Evolutionary conservation across 495 filamentous ascomycete species (phyloP), one percentile per base, ranked within the genome.

Genomic region (Hypoxylon intermedium): DNA sequence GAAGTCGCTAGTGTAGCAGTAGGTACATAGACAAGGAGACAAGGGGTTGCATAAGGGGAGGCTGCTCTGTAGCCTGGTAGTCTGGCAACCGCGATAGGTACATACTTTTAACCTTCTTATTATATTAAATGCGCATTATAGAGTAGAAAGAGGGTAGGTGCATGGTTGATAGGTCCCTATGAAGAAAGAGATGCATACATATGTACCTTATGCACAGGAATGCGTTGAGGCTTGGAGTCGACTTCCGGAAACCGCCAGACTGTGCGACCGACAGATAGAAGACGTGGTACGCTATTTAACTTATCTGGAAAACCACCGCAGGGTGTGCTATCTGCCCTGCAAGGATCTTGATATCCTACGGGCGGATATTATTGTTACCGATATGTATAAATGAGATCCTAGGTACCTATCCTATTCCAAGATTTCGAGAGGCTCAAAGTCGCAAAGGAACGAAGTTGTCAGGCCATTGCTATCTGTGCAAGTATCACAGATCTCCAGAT

Each of bases 341-440:
- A 53, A 58, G 41, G 48, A 58, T 63, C 53, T 53, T 33, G 41
- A 63, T 63, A 40, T 48, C 40, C n/a, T 41, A 38, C 23, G 31
- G 41, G 33, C 34, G 16, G 43, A n/a, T 21, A 9, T 58, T 55
- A 26, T 40, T 38, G 13, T 9, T 3, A 15, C 28, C 4, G 5
- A 4, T 40, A 40, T 40, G 16, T 40, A 9, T 40, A 18, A 13
- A 4, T 40, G 16, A n/a, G n/a, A n/a, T 20, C 36, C 21, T 24
- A 54, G 40, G 24, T 36, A 54, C 31, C 28, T 9, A 45, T 20
- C 13, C 21, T 19, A 41, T 21, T 26, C n/a, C 44, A 15, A 18
- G 20, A 34, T 37, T 26, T 4, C 4, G 7, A 26, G 4, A 26
- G 24, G 7, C 24, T n/a, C n/a, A n/a, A 26, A 37, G 12, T 13